These are phyloP conservation scores for Cetradonia linearis DNA, from an alignment of 495 filamentous ascomycete genomes.

Conservation along the genomic window DNA sequence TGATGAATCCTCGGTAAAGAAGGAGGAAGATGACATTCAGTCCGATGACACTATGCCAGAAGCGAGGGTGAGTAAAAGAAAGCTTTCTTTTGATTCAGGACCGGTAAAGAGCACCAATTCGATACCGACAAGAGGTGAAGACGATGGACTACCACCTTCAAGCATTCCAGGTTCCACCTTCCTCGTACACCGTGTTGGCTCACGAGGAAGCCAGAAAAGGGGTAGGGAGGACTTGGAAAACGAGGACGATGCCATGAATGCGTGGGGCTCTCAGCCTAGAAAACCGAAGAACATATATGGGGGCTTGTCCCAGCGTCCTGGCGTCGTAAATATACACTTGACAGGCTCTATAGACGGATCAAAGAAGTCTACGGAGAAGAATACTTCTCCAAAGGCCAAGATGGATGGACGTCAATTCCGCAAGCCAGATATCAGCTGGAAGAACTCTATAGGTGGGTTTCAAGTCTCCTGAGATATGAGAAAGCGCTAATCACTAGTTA, in stretches of 20 bases:
- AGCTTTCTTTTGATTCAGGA: not conserved
- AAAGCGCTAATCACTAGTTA: not conserved
- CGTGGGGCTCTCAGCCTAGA: not conserved
- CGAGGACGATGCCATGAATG: not conserved
- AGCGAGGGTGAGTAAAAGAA: not conserved
- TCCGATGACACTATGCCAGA: not conserved
- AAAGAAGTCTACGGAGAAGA: not conserved
- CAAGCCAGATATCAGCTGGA: not conserved
- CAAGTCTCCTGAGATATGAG: not conserved
- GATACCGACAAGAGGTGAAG: not conserved
- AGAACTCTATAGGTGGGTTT: not conserved
- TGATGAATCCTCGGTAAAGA: not conserved
- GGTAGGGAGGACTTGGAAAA: not conserved
- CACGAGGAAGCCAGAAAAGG: not conserved
- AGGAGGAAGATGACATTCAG: not conserved
- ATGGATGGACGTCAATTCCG: not conserved
- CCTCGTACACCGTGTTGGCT: not conserved
- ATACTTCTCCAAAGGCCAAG: not conserved
- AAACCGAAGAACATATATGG: not conserved
- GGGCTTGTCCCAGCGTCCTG: not conserved
- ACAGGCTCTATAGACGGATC: not conserved
- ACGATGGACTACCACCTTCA: not conserved
- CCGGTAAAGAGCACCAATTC: not conserved
- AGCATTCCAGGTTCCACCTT: not conserved
- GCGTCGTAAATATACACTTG: not conserved